Conservation (phyloP, 495 filamentous ascomycete species). For the Monascus purpureus region DNA sequence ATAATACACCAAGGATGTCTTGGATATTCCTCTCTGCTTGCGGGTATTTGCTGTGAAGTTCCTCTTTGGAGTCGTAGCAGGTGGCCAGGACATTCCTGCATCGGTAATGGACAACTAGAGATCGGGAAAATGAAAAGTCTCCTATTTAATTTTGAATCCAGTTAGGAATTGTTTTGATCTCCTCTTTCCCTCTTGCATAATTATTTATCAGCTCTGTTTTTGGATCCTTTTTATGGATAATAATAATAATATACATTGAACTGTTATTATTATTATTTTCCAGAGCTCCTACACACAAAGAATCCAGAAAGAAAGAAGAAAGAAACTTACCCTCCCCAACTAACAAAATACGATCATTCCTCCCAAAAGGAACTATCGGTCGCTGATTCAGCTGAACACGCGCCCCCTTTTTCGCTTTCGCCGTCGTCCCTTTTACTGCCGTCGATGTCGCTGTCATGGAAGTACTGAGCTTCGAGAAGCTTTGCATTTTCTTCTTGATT, state of each 20-base stretch:
- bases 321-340: slow-evolving; percentile 69
- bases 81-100: slow-evolving; percentile 53
- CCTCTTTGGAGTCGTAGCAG: slow-evolving; percentile 41
- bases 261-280: too few species aligned
- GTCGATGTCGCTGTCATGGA: not conserved
- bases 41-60: slow-evolving; percentile 59
- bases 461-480: too few species aligned
- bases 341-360: slow-evolving; percentile 59
- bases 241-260: not conserved
- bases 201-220: not conserved
- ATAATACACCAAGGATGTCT: slow-evolving; percentile 24
- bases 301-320: too few species aligned
- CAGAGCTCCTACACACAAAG: too few species aligned
- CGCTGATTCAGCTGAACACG: slow-evolving; percentile 24
- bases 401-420: slow-evolving; percentile 3
- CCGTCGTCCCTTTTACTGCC: not conserved
- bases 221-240: not conserved
- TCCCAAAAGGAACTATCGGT: slow-evolving; percentile 61
- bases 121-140: slow-evolving; percentile 80
- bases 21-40: slow-evolving; percentile 48
- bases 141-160: slow-evolving; percentile 16
- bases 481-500: too few species aligned
- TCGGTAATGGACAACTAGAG: slow-evolving; percentile 55
- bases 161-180: not conserved
- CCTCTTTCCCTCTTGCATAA: not conserved